Conservation (phyloP, 2,329 filamentous ascomycete genomes). For the Calonectria hawksworthii region DNA sequence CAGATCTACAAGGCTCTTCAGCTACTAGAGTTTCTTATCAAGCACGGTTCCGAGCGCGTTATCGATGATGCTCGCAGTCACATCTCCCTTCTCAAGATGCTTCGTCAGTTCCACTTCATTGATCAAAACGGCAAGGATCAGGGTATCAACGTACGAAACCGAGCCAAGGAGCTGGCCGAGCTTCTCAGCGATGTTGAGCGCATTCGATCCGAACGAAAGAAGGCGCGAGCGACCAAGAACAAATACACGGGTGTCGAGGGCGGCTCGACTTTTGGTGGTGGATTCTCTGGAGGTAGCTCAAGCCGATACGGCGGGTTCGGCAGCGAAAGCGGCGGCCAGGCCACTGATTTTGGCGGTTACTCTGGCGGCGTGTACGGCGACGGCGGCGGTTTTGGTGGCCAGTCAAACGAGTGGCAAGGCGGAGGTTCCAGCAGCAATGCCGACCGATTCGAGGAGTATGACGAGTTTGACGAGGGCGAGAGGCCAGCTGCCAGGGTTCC, state of each 20-base stretch:
- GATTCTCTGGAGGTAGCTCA: constrained; percentile 63
- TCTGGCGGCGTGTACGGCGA: constrained; percentile 91
- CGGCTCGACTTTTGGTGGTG: constrained; percentile 73
- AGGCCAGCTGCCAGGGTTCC: constrained; percentile 61
- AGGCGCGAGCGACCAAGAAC: constrained; percentile 88
- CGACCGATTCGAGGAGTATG: constrained; percentile 95
- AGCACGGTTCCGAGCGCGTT: constrained; percentile 97
- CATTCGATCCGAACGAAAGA: constrained; percentile 87
- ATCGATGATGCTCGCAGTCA: constrained; percentile 97
- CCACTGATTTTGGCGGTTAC: constrained; percentile 68
- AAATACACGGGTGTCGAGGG: constrained; percentile 98
- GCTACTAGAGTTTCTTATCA: constrained; percentile 95
- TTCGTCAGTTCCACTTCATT: constrained; percentile 98
- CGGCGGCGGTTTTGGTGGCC: constrained; percentile 91
- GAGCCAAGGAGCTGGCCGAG: constrained; percentile 95
- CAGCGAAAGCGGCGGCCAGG: constrained; percentile 74
- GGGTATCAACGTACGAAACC: constrained; percentile 96
- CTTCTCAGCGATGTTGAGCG: constrained; percentile 93
- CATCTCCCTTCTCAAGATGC: constrained; percentile 96
- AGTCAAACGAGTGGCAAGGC: constrained; percentile 79
- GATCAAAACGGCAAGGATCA: constrained; percentile 98
- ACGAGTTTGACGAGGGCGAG: constrained; percentile 89
- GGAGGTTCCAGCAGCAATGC: constrained; percentile 62
- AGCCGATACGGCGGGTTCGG: constrained; percentile 92
- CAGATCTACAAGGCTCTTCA: constrained; percentile 99